These are phyloP conservation scores for Chlorella sp. DNA, from an alignment of 139 green algal species.

Conservation along the genomic window DNA sequence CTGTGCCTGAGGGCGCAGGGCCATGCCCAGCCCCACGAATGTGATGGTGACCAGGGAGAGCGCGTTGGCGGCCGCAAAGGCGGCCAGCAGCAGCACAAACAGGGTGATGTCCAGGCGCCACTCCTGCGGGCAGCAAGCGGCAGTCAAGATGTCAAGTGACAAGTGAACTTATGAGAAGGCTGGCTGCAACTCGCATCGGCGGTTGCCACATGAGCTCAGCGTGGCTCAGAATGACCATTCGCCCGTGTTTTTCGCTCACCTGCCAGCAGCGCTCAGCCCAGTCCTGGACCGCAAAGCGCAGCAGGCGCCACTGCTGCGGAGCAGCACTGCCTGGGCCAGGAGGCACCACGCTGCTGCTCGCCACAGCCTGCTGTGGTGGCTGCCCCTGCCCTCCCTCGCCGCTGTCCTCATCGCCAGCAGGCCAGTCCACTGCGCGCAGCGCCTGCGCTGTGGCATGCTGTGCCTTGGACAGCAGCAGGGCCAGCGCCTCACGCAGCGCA, in stretches of 20 bases:
- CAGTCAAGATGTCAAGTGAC: no score
- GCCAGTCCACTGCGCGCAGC: conserved; percentile 50
- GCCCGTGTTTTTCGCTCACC: background rate
- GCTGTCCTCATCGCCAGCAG: background rate
- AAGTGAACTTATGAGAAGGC: no score
- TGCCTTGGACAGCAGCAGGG: background rate
- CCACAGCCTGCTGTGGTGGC: no score
- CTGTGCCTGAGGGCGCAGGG: background rate
- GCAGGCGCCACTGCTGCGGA: background rate
- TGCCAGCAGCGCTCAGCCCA: conserved; percentile 51
- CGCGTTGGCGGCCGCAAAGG: conserved; percentile 55
- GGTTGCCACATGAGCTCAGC: no score
- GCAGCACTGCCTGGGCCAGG: no score
- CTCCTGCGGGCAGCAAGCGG: conserved; percentile 3
- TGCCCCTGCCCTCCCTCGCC: no score
- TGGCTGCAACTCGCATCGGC: no score
- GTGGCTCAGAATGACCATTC: no score
- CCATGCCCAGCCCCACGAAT: conserved; percentile 57
- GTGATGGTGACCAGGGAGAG: conserved; percentile 55
- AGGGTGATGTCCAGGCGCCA: conserved; percentile 61
- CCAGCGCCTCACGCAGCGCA: background rate
- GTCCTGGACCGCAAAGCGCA: conserved; percentile 49
- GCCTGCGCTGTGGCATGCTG: conserved; percentile 15
- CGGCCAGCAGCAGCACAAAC: conserved; percentile 62
- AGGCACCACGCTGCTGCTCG: no score